These are phyloP conservation scores for Camellia japonica DNA, from an alignment of 148 eudicot species.

Conservation along the genomic window DNA sequence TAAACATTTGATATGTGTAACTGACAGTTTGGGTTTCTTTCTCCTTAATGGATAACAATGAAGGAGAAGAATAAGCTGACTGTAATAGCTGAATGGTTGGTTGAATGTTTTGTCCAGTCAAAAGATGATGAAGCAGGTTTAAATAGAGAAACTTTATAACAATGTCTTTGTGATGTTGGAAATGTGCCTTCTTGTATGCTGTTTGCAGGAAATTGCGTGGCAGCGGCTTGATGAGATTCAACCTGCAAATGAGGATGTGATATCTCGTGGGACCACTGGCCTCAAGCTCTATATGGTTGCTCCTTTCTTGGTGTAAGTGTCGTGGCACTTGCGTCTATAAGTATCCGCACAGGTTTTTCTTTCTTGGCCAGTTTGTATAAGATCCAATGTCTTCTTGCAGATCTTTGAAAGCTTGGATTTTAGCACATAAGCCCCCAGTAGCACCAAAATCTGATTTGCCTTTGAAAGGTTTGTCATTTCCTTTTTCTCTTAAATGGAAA, in stretches of 20 bases:
- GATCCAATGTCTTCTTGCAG: slow-evolving; percentile 38
- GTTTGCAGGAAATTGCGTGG: slow-evolving; percentile 95
- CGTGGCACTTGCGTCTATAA: slow-evolving; percentile 5
- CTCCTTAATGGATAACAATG: too few species aligned
- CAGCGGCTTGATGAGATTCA: slow-evolving; percentile 89
- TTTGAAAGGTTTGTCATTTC: slow-evolving; percentile 52
- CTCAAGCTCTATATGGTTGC: slow-evolving; percentile 98
- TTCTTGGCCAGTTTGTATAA: slow-evolving; percentile 6
- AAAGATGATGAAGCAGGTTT: neutral
- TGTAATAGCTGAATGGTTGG: too few species aligned
- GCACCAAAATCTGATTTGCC: slow-evolving; percentile 51
- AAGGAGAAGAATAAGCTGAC: too few species aligned
- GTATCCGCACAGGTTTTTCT: neutral
- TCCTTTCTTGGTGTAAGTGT: slow-evolving; percentile 81
- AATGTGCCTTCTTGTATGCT: slow-evolving; percentile 9
- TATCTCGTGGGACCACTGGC: slow-evolving; percentile 86
- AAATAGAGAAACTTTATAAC: neutral
- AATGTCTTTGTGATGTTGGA: too few species aligned
- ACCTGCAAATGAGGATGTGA: slow-evolving; percentile 77
- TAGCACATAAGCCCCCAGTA: slow-evolving; percentile 56
- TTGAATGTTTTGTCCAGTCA: too few species aligned
- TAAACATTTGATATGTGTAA: neutral
- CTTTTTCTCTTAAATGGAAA: slow-evolving; percentile 6
- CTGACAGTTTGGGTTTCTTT: neutral
- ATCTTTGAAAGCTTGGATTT: slow-evolving; percentile 78